Evolutionary conservation across 306 rosid genomes (phyloP).

Genomic region (Dalbergia cultrata): DNA sequence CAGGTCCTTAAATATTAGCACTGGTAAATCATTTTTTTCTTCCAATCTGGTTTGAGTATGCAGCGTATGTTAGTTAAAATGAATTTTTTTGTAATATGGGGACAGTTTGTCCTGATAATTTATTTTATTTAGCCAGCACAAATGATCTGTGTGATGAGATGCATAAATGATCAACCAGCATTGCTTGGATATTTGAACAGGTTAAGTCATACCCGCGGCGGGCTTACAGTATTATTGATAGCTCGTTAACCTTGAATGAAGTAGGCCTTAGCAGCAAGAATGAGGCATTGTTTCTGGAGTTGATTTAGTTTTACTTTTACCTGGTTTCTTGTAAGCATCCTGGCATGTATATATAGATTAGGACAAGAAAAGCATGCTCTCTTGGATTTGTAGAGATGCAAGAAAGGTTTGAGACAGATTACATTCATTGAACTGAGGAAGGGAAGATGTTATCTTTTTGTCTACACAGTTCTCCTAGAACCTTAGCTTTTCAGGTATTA

Average conservation of each 20-base stretch:
- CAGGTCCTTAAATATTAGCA: background rate
- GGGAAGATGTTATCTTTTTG: background rate
- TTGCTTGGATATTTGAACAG: slow-evolving; percentile 59
- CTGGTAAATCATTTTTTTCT: background rate
- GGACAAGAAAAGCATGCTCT: background rate
- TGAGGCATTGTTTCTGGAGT: slow-evolving; percentile 88
- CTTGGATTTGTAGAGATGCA: slow-evolving; percentile 1
- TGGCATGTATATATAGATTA: slow-evolving; percentile 27
- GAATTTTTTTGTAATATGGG: background rate
- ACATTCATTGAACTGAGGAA: slow-evolving; percentile 16
- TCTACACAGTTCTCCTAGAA: background rate
- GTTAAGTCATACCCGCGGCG: slow-evolving; percentile 79
- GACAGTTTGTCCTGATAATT: slow-evolving; percentile 3
- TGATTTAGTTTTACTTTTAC: slow-evolving; percentile 49
- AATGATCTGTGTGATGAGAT: background rate
- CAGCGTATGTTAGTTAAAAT: background rate
- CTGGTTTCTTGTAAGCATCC: slow-evolving; percentile 22
- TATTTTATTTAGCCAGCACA: background rate
- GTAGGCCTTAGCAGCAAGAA: slow-evolving; percentile 80
- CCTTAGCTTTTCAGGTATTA: background rate
- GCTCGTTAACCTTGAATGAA: slow-evolving; percentile 66
- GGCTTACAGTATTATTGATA: slow-evolving; percentile 57
- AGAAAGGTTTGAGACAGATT: background rate
- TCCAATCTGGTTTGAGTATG: background rate
- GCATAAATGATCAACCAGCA: slow-evolving; percentile 20